Percentiles rank a stretch among this genome's conserved stretches.
Conservation (phyloP, 352 stramenopile genomes). For the Globisporangium rhizosaccharum region DNA sequence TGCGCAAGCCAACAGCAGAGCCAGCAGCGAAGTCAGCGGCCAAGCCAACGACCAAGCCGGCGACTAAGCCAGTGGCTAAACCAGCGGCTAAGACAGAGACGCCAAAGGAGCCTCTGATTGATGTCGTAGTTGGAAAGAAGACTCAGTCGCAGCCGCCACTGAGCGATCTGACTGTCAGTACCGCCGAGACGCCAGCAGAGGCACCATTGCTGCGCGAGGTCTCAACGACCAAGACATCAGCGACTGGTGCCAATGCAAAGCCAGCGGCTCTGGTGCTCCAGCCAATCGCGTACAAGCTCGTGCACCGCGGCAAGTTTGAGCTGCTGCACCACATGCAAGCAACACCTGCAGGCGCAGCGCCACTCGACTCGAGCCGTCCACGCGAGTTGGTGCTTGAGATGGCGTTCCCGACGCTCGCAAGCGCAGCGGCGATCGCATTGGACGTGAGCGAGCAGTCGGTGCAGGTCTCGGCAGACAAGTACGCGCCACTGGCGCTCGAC, state of each 20-base stretch:
- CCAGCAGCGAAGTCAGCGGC: background rate
- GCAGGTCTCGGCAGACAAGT: constrained; percentile 33
- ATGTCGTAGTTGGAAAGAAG: background rate
- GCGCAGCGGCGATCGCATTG: constrained; percentile 51
- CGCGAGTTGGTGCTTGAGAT: constrained; percentile 68
- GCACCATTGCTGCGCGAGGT: constrained; percentile 16
- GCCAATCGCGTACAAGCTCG: constrained; percentile 54
- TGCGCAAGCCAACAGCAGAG: constrained; percentile 25
- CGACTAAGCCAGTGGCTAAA: background rate
- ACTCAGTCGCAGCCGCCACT: background rate
- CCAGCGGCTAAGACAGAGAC: background rate
- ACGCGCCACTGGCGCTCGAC: constrained; percentile 44
- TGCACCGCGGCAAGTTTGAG: constrained; percentile 68
- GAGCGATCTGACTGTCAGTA: constrained; percentile 1
- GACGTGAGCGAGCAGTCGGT: constrained; percentile 57
- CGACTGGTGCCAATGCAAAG: background rate
- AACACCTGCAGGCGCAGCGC: constrained; percentile 26
- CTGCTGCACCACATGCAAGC: constrained; percentile 70
- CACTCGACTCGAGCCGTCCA: constrained; percentile 31
- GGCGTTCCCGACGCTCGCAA: constrained; percentile 46
- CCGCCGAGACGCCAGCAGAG: background rate
- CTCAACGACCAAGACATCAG: constrained; percentile 6
- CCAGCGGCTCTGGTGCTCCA: constrained; percentile 10
- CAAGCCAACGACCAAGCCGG: background rate
- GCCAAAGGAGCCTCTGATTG: background rate